Evolutionary conservation across 352 stramenopile species (phyloP).

Genomic region (Phytophthora tentaculata): DNA sequence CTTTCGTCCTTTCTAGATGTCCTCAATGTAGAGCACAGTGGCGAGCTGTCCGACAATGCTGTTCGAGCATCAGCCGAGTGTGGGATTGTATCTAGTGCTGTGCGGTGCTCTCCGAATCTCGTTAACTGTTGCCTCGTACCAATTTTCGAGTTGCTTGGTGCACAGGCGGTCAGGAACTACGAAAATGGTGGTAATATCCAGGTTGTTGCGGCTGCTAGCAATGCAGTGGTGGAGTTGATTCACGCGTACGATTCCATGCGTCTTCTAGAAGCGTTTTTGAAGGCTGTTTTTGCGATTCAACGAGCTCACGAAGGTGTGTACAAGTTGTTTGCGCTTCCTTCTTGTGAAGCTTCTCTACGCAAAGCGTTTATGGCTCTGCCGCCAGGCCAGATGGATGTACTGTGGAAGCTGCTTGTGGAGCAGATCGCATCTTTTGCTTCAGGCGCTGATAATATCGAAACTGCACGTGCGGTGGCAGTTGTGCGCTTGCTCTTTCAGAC

Average conservation of each 20-base stretch:
- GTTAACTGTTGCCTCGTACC: slow-evolving; percentile 63
- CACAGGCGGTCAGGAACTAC: slow-evolving; percentile 23
- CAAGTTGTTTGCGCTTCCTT: slow-evolving; percentile 47
- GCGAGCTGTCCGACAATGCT: slow-evolving; percentile 11
- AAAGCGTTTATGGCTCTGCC: slow-evolving; percentile 76
- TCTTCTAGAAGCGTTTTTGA: slow-evolving; percentile 71
- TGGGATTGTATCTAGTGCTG: slow-evolving; percentile 61
- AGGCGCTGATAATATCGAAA: slow-evolving; percentile 16
- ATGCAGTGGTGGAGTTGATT: slow-evolving; percentile 63
- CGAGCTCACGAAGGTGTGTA: slow-evolving; percentile 51
- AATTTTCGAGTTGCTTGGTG: slow-evolving; percentile 69
- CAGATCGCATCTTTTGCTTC: slow-evolving; percentile 43
- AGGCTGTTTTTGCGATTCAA: slow-evolving; percentile 40
- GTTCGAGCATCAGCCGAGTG: slow-evolving; percentile 43
- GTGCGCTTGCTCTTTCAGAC: slow-evolving; percentile 76
- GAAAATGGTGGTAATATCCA: slow-evolving; percentile 2
- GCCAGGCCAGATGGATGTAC: slow-evolving; percentile 75
- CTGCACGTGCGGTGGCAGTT: slow-evolving; percentile 43
- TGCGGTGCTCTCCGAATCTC: slow-evolving; percentile 80
- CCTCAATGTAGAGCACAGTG: slow-evolving; percentile 21
- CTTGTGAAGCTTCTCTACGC: slow-evolving; percentile 59
- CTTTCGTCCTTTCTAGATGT: slow-evolving; percentile 55
- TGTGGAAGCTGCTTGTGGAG: slow-evolving; percentile 76
- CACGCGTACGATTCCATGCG: slow-evolving; percentile 87
- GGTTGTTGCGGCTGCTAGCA: slow-evolving; percentile 34